phyloP scores from a whole-genome alignment of 495 filamentous ascomycete species.

The Penicillium bialowiezense region DNA sequence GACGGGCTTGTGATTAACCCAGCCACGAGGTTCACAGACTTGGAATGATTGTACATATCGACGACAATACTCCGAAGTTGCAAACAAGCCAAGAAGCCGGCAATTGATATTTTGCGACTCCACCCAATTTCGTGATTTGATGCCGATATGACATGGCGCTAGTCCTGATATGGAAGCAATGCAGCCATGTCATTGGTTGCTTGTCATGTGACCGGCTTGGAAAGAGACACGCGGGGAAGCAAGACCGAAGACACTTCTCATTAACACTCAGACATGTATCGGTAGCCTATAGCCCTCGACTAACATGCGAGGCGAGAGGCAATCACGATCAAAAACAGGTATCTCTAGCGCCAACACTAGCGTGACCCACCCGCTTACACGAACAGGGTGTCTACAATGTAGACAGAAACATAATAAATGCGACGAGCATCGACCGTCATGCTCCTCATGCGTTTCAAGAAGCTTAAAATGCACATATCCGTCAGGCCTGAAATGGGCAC shows the following conservation, averaged over 20 bases:
- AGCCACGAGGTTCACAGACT: conserved; percentile 28
- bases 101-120: too few species aligned
- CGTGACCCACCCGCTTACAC: background rate
- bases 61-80: too few species aligned
- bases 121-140: background rate
- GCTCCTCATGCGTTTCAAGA: conserved; percentile 19
- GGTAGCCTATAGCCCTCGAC: background rate
- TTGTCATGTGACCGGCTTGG: conserved; percentile 12
- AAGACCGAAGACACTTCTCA: background rate
- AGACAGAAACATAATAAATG: conserved; percentile 27
- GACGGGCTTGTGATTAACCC: conserved; percentile 37
- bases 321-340: conserved; percentile 25
- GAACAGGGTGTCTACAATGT: conserved; percentile 23
- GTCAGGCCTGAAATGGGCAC: conserved; percentile 23
- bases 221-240: conserved; percentile 11
- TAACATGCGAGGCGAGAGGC: conserved; percentile 7
- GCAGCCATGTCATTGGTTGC: background rate
- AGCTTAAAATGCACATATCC: conserved; percentile 18
- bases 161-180: background rate
- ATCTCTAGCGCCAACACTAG: background rate
- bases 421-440: conserved; percentile 20
- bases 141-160: background rate
- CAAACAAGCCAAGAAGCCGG: too few species aligned
- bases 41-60: conserved; percentile 11
- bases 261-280: background rate